Conservation (phyloP, 108 stramenopile species). For the Hondaea fermentalgiana region DNA sequence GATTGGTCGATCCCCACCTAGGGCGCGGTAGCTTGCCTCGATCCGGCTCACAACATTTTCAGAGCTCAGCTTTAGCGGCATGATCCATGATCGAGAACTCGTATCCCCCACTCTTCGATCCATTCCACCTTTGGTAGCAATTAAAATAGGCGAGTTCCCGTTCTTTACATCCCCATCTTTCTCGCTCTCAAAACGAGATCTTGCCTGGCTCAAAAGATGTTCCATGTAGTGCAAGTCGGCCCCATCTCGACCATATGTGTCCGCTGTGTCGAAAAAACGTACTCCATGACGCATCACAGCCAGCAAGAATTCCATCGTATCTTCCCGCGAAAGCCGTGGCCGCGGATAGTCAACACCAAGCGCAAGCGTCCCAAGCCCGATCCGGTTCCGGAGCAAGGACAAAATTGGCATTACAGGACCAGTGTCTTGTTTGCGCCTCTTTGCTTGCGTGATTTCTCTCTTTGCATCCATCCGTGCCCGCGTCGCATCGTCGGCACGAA, state of each 20-base stretch:
- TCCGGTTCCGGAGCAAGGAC: not conserved
- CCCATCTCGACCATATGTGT: not conserved
- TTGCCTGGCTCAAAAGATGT: not conserved
- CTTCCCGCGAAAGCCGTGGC: not conserved
- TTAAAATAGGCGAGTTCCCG: not conserved
- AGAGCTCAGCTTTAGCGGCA: not conserved
- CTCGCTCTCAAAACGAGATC: not conserved
- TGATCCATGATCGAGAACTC: not conserved
- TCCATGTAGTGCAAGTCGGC: not conserved
- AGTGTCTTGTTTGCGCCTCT: not conserved
- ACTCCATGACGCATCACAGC: not conserved
- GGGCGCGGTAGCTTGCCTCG: not conserved
- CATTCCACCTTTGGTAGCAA: not conserved
- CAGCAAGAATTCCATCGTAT: not conserved
- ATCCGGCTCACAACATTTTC: not conserved
- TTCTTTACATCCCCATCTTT: not conserved
- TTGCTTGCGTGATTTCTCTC: not conserved
- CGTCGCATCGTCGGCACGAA: not conserved
- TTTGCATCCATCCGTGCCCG: not conserved
- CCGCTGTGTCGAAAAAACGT: not conserved
- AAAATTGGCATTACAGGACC: not conserved
- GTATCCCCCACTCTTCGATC: not conserved
- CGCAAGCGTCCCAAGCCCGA: not conserved
- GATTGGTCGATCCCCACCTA: not conserved
- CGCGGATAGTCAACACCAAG: not conserved